These are phyloP conservation scores for Neohortaea acidophila DNA, from an alignment of 495 filamentous ascomycete species.

Conservation along the genomic window DNA sequence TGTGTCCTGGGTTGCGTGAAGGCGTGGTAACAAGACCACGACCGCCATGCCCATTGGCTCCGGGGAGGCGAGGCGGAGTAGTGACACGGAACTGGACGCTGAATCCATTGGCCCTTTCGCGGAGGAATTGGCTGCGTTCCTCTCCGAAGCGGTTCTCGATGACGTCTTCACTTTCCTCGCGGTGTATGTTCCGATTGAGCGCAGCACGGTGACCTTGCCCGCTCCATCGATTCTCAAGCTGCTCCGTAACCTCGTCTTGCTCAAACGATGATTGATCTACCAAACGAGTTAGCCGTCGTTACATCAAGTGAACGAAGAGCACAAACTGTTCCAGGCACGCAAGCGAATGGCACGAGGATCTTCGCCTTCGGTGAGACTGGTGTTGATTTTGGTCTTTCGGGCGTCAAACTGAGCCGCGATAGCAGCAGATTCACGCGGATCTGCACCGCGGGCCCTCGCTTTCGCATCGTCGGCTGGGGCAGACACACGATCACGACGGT, in stretches of 20 bases:
- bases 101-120: neutral
- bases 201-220: constrained; percentile 12
- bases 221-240: constrained; percentile 6
- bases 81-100: neutral
- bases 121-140: constrained; percentile 1
- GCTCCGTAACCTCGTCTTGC: constrained; percentile 5
- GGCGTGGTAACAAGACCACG: neutral
- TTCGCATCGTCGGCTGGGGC: neutral
- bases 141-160: constrained; percentile 4
- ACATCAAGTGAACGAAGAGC: neutral
- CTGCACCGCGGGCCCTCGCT: neutral
- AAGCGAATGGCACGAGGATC: neutral
- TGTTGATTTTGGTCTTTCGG: neutral
- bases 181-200: neutral
- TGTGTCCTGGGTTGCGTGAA: neutral
- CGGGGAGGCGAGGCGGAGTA: neutral
- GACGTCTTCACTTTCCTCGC: neutral
- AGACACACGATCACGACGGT: constrained; percentile 9
- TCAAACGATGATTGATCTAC: constrained; percentile 4
- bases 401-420: neutral
- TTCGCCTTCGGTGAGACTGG: neutral
- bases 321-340: constrained; percentile 11
- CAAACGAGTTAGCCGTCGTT: neutral
- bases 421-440: neutral
- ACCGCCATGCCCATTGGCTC: neutral